Conservation (phyloP, 768 basidiomycete species). For the Wakefieldia striispora region DNA sequence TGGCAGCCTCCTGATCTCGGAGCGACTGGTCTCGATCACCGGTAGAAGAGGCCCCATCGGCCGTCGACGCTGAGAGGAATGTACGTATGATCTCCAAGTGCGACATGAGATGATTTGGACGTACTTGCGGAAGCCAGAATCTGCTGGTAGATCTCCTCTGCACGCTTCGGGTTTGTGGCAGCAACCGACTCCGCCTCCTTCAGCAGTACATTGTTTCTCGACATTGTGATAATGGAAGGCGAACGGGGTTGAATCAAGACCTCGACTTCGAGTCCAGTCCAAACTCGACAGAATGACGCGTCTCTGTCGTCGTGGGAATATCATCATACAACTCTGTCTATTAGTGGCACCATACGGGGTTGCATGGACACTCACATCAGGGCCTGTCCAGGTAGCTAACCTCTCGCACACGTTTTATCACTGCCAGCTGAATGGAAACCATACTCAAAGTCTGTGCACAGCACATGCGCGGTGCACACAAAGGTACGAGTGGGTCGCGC, state of each 20-base stretch:
- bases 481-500: no score
- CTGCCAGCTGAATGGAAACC: no score
- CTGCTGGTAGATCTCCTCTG: constrained; percentile 73
- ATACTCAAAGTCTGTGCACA: no score
- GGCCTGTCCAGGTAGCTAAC: no score
- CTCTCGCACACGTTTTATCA: no score
- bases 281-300: constrained; percentile 17
- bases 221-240: constrained; percentile 12
- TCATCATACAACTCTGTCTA: no score
- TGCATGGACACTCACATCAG: no score
- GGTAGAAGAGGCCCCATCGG: constrained; percentile 34
- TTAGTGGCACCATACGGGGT: no score
- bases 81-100: neutral
- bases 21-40: constrained; percentile 56
- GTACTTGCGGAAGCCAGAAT: constrained; percentile 48
- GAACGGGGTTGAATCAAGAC: neutral
- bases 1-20: constrained; percentile 79
- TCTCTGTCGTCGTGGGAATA: constrained; percentile 23
- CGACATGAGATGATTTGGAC: constrained; percentile 5
- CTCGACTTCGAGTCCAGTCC: no score
- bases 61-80: constrained; percentile 24
- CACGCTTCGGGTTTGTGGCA: constrained; percentile 51
- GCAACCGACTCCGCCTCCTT: constrained; percentile 51
- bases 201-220: constrained; percentile 23
- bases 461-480: no score